A percentile compares a stretch with the other conserved stretches of the same genome.
Evolutionary conservation across 1,284 basidiomycete species (phyloP).

Genomic region (Trichosporon faecale): DNA sequence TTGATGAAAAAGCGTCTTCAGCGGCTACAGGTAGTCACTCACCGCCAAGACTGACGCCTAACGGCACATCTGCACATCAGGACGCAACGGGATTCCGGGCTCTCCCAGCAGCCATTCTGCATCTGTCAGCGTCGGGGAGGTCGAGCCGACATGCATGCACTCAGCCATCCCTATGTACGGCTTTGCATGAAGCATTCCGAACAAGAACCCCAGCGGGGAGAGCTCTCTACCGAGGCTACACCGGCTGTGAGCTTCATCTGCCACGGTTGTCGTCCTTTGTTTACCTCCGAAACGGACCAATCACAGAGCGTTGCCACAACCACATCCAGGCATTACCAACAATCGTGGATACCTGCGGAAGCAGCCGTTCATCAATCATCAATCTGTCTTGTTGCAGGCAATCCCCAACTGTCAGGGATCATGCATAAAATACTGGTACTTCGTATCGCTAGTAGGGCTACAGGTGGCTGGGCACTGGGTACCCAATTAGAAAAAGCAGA

Average conservation of each 20-base stretch:
- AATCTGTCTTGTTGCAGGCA: neutral
- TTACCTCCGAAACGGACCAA: neutral
- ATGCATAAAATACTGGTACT: neutral
- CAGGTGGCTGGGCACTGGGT: neutral
- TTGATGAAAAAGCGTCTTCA: no score
- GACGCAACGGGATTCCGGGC: no score
- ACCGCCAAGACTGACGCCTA: no score
- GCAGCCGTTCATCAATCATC: neutral
- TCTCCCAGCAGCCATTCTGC: no score
- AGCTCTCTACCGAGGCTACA: neutral
- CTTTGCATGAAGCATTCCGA: neutral
- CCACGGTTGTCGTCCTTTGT: neutral
- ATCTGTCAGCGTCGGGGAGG: no score
- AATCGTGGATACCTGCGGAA: neutral
- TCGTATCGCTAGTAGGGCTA: conserved; percentile 6
- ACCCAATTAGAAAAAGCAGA: neutral
- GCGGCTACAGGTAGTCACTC: no score
- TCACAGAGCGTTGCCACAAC: neutral
- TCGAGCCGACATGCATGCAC: neutral
- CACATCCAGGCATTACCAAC: neutral
- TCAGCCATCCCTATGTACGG: neutral
- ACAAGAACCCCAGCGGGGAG: neutral
- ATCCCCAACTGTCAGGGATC: neutral
- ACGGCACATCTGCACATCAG: no score
- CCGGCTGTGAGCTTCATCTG: neutral